A percentile compares a stretch with the other conserved stretches of the same genome.
Conservation (phyloP, 1,284 basidiomycete genomes). For the Amylostereum areolatum region DNA sequence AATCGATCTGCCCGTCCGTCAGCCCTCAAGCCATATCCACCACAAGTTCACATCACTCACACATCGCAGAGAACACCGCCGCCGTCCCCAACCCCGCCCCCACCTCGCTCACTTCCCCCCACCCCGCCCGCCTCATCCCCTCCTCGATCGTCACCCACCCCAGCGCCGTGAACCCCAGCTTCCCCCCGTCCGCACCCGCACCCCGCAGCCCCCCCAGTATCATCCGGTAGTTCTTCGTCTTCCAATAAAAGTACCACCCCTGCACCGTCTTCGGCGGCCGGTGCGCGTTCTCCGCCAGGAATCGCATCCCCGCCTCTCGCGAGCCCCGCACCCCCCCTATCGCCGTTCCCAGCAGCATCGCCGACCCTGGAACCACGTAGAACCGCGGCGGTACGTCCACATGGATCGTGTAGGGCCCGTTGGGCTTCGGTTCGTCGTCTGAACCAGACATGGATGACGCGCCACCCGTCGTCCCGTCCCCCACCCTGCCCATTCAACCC, state of each 20-base stretch:
- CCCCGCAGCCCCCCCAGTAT: conserved; percentile 68
- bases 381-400: conserved; percentile 30
- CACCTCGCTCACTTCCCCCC: conserved; percentile 46
- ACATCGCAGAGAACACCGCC: conserved; percentile 49
- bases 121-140: conserved; percentile 42
- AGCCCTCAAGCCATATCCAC: conserved; percentile 4
- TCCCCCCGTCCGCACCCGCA: conserved; percentile 51
- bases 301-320: conserved; percentile 40
- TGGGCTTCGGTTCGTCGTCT: not conserved
- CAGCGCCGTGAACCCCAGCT: conserved; percentile 48
- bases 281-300: conserved; percentile 59
- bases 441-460: not conserved
- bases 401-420: conserved; percentile 21
- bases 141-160: conserved; percentile 71
- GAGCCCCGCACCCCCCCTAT: conserved; percentile 71
- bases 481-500: too few relatives aligned
- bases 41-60: conserved; percentile 40
- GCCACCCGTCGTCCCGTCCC: not conserved
- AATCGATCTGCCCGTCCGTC: conserved; percentile 46
- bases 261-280: conserved; percentile 73
- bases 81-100: conserved; percentile 63
- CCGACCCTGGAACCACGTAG: conserved; percentile 48
- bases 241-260: conserved; percentile 91
- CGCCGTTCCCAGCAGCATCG: conserved; percentile 52
- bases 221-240: conserved; percentile 86